Evolutionary conservation across 2,329 filamentous ascomycete species (phyloP), one percentile per base, ranked within the genome.

Genomic region (Xylariaceae sp.): DNA sequence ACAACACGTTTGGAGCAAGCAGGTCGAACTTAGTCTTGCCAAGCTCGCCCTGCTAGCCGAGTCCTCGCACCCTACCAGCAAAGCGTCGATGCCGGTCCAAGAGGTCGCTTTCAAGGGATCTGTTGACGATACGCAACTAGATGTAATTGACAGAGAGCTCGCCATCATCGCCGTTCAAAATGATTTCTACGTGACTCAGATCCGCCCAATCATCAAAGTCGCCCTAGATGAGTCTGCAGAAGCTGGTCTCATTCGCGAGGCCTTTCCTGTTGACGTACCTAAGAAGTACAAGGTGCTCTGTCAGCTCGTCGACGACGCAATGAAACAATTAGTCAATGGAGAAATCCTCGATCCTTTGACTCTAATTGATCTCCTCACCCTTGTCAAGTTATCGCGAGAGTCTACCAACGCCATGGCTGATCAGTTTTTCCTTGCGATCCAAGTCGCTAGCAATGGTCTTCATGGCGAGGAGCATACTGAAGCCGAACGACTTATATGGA

Each of bases 1-100:
- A 69, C 80, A 83, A 50, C 87, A 91, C 63, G 73, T 94, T 3
- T 97, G 92, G 92, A 90, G 84, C 72, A 95, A 95, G 74, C 94
- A 95, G 70, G 88, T 96, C 35, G 88, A 97, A 71, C 76, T 97
- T 30, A 95, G 90, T 56, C 78, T 99, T 40, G 88, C 89, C 37
- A 97, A 96, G 71, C 78, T 99, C 46, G 82, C 86, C 12, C 78
- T 84, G 51, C 72, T 96, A 61, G 89, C 89, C 12, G 81, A 84
- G 40, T 76, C 74, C 4, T 68, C 67, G 11, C 62, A 62, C n/a
- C 65, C 68, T 53, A 59, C 63, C 7, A 67, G 64, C 47, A 64
- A 67, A 54, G 63, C 64, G 26, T 69, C 65, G 5, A 56, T 60
- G 57, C 63, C 64, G 39, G 30, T 58, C 6, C 67, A 69, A 55